Evolutionary conservation across 805 yeast species (phyloP).

Genomic region (Wickerhamomyces pijperi): DNA sequence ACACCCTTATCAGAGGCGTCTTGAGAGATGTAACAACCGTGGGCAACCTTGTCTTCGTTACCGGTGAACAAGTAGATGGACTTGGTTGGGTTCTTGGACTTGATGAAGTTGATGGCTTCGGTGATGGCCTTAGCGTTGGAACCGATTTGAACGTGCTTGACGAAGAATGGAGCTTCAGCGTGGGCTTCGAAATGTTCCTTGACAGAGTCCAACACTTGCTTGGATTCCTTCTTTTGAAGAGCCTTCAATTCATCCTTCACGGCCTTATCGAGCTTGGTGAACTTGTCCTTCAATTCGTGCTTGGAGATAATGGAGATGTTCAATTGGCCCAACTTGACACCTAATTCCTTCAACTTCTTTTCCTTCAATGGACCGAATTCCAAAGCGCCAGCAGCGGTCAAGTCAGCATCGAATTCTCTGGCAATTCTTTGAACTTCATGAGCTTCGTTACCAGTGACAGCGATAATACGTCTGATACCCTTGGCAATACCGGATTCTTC

Average conservation of each 20-base stretch:
- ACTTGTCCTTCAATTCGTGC: conserved; percentile 61
- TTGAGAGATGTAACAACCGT: conserved; percentile 82
- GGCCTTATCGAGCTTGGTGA: conserved; percentile 69
- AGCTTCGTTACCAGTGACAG: conserved; percentile 89
- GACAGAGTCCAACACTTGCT: conserved; percentile 70
- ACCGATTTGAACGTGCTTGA: conserved; percentile 55
- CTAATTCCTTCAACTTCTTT: conserved; percentile 68
- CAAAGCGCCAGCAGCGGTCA: conserved; percentile 49
- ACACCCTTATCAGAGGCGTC: conserved; percentile 59
- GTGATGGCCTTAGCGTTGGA: conserved; percentile 90
- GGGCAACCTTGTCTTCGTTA: conserved; percentile 70
- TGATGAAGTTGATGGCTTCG: conserved; percentile 80
- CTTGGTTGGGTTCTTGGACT: conserved; percentile 63
- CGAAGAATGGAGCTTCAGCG: conserved; percentile 45
- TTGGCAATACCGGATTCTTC: conserved; percentile 98
- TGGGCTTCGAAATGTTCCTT: conserved; percentile 51
- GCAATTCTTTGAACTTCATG: conserved; percentile 84
- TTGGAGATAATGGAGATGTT: conserved; percentile 75
- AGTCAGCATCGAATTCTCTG: conserved; percentile 48
- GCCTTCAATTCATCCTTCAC: conserved; percentile 82
- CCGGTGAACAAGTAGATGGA: conserved; percentile 77
- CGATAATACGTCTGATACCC: conserved; percentile 97
- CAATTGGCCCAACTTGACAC: conserved; percentile 75
- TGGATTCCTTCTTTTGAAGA: conserved; percentile 79
- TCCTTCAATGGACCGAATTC: conserved; percentile 74